Evolutionary conservation across 164 flowering plant species (phyloP).

Genomic region (Vitis rotundifolia): DNA sequence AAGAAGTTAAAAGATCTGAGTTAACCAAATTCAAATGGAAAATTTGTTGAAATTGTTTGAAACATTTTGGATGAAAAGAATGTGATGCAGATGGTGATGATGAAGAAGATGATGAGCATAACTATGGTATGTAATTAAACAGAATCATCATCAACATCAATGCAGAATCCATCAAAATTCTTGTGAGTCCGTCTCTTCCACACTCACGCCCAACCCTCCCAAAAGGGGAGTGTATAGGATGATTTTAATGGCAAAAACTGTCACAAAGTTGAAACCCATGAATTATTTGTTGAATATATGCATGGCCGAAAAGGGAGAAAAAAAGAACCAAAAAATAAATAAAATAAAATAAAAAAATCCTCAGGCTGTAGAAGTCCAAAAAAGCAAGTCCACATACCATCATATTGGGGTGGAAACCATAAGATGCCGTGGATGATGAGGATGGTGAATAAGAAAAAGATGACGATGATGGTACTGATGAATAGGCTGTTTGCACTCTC

Average conservation of each 20-base stretch:
- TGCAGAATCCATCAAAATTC: neutral
- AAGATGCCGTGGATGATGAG: constrained; percentile 31
- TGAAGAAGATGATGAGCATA: neutral
- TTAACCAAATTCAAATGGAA: neutral
- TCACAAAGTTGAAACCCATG: no score
- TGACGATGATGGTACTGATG: constrained; percentile 37
- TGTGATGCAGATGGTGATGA: neutral
- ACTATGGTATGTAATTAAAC: neutral
- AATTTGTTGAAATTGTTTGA: neutral
- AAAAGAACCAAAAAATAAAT: neutral
- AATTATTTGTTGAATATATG: no score
- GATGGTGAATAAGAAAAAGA: constrained; percentile 35
- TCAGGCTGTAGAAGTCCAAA: neutral
- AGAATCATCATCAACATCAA: neutral
- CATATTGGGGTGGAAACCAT: constrained; percentile 44
- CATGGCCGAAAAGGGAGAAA: neutral
- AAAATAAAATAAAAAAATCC: neutral
- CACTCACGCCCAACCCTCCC: no score
- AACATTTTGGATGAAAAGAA: neutral
- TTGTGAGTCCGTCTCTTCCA: no score
- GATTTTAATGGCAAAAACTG: no score
- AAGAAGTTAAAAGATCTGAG: neutral
- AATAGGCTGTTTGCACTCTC: constrained; percentile 38
- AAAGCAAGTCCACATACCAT: constrained; percentile 37
- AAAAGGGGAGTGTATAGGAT: no score